Evolutionary conservation across 2,329 filamentous ascomycete species (phyloP).

Genomic region (Sclerotiophoma versabilis): DNA sequence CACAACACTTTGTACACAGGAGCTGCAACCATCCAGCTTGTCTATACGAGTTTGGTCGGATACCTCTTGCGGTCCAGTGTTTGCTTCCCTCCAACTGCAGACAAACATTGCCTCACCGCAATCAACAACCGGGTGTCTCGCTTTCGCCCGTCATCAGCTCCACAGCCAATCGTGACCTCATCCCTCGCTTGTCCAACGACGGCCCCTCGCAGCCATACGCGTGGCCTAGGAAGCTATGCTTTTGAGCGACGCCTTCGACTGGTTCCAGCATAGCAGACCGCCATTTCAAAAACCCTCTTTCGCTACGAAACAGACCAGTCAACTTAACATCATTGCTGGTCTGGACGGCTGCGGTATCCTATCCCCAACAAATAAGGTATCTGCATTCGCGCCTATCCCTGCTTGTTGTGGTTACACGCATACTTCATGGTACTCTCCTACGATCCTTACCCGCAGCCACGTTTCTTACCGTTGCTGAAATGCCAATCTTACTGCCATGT

Average conservation of each 20-base stretch:
- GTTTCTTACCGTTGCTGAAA: constrained; percentile 36
- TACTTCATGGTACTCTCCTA: constrained; percentile 17
- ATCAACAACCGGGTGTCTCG: neutral
- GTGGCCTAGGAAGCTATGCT: constrained; percentile 14
- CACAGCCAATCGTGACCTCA: constrained; percentile 7
- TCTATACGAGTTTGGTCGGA: constrained; percentile 10
- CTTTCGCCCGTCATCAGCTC: neutral
- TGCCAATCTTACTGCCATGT: constrained; percentile 24
- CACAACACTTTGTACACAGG: neutral
- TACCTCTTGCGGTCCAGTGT: constrained; percentile 16
- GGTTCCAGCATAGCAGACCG: constrained; percentile 34
- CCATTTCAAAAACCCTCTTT: constrained; percentile 36
- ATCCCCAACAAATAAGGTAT: constrained; percentile 23
- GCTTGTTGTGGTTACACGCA: constrained; percentile 28
- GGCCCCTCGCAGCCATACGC: constrained; percentile 18
- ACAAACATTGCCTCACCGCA: constrained; percentile 18
- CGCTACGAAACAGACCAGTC: constrained; percentile 21
- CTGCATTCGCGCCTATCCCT: constrained; percentile 20
- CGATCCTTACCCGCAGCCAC: constrained; percentile 30
- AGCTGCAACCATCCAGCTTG: constrained; percentile 19
- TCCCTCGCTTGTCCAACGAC: constrained; percentile 12
- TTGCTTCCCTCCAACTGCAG: constrained; percentile 31
- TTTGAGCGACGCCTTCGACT: constrained; percentile 13
- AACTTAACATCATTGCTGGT: constrained; percentile 14
- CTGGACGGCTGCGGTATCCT: constrained; percentile 21